Base-by-base conservation (phyloP, 352 stramenopile species). In the Phytophthora citrophthora region DNA sequence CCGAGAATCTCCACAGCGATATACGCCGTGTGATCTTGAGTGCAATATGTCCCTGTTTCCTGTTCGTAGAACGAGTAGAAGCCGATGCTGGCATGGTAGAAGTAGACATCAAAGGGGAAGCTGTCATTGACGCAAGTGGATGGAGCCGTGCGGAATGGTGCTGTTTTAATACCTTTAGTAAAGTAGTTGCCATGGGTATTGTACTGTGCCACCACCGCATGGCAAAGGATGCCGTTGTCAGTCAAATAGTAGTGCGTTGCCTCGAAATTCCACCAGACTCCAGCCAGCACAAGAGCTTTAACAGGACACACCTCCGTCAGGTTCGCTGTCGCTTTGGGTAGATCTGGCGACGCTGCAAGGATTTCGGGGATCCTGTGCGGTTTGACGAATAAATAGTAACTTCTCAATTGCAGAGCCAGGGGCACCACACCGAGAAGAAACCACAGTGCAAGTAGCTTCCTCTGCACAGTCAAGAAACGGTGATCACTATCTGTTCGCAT, bases 71-170 rank as follows among this genome's bases (percentile, higher is more conserved):
- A 62, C 1, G 56, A 71, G 31, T 71, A 71, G 32, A 58, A 77
- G 0, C 64, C 68, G 13, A 74, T 56, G 24, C 55, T 72, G 5
- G 54, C 56, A 15, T 77, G 68, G 29, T 77, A 77, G 4, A 74
- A 58, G 23, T 75, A 72, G 5, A 64, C 46, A 11, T 66, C 34
- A 13, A 64, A 62, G 0, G 50, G 15, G 26, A 51, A 57, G 29
- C 66, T 71, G 13, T 76, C 31, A 8, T 62, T 41, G 4, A 20
- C 55, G 20, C 46, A 65, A 41, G 41, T 52, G 2, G 45, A 47
- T 39, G 64, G 64, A 0, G 62, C 48, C 26, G 52, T 49, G 7
- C 5, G 15, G 16, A 46, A 64, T 13, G 52, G 39, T 4, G 29
- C 23, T 8, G 51, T 45, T 15, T 24, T 54, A 5, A 29, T 24